Percentiles rank a stretch among this genome's conserved stretches.
These are phyloP conservation scores for Fusarium camptoceras DNA, from an alignment of 2,329 filamentous ascomycete genomes.

Conservation along the genomic window DNA sequence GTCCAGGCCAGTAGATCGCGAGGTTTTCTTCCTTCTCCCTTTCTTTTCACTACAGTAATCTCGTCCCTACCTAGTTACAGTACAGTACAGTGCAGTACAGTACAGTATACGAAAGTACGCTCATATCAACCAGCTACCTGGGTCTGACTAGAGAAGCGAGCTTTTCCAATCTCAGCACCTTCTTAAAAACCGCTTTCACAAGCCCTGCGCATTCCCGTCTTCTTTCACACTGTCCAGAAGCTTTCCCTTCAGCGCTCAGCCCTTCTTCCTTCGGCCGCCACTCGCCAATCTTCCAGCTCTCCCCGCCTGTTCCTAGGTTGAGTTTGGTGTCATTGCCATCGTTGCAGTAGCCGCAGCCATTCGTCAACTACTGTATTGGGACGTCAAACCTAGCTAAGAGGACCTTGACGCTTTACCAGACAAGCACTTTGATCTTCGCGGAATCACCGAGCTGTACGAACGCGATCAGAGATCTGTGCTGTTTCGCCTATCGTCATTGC, in stretches of 20 bases:
- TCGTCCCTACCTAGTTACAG: not conserved
- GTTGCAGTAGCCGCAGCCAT: conserved; percentile 13
- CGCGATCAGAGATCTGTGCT: not conserved
- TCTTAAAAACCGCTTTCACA: conserved; percentile 18
- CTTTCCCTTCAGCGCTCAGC: conserved; percentile 22
- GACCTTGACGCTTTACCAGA: conserved; percentile 15
- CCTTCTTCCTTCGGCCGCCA: conserved; percentile 28
- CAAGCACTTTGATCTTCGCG: conserved; percentile 17
- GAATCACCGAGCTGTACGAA: conserved; percentile 30
- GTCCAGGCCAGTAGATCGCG: conserved; percentile 12
- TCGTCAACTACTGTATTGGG: conserved; percentile 16
- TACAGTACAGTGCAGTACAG: not conserved
- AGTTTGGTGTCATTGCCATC: conserved; percentile 19
- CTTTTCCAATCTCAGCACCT: conserved; percentile 12
- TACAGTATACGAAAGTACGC: not conserved
- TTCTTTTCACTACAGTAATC: not conserved
- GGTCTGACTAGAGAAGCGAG: conserved; percentile 8
- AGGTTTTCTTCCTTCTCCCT: not conserved
- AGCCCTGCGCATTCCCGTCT: conserved; percentile 25
- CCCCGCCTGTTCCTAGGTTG: conserved; percentile 37
- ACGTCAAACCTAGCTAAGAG: conserved; percentile 24
- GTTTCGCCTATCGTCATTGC: conserved; percentile 26
- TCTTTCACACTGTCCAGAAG: conserved; percentile 34
- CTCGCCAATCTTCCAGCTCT: conserved; percentile 40
- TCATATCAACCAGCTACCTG: conserved; percentile 21